phyloP scores from a whole-genome alignment of 2,329 filamentous ascomycete genomes.

The Neopestalotiopsis rosae region DNA sequence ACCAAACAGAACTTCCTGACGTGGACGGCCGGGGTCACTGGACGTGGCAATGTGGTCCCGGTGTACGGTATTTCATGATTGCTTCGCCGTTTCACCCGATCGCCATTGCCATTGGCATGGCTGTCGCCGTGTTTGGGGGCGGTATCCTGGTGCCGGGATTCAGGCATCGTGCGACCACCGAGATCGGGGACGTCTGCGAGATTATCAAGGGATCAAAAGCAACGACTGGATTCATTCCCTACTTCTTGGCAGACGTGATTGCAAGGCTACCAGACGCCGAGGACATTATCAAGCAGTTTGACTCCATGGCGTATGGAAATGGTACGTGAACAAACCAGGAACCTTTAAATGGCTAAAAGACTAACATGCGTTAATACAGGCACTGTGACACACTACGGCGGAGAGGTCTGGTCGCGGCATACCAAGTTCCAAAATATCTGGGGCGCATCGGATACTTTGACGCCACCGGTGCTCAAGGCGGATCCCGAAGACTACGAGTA shows the following conservation, averaged over 20 bases:
- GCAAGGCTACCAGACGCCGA: conserved; percentile 16
- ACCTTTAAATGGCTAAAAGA: background rate
- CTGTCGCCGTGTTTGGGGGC: conserved; percentile 9
- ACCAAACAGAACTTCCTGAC: conserved; percentile 14
- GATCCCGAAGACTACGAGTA: conserved; percentile 21
- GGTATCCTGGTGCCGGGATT: conserved; percentile 15
- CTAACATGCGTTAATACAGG: conserved; percentile 2
- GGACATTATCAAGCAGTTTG: conserved; percentile 16
- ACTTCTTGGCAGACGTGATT: conserved; percentile 18
- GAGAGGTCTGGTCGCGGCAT: conserved; percentile 18
- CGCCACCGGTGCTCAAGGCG: conserved; percentile 13
- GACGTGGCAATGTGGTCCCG: conserved; percentile 13
- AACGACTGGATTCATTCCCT: conserved; percentile 17
- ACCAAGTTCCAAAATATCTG: conserved; percentile 13
- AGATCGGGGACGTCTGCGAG: conserved; percentile 17
- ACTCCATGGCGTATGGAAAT: conserved; percentile 17
- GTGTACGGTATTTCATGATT: conserved; percentile 17
- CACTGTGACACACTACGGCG: conserved; percentile 17
- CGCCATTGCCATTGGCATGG: conserved; percentile 18
- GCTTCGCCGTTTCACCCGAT: conserved; percentile 19
- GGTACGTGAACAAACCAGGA: background rate
- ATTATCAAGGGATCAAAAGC: conserved; percentile 18
- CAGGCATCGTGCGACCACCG: conserved; percentile 14
- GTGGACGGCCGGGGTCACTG: conserved; percentile 18
- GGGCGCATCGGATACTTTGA: conserved; percentile 16